Evolutionary conservation across 2,329 filamentous ascomycete species (phyloP).

Genomic region (Uncinocarpus reesii): DNA sequence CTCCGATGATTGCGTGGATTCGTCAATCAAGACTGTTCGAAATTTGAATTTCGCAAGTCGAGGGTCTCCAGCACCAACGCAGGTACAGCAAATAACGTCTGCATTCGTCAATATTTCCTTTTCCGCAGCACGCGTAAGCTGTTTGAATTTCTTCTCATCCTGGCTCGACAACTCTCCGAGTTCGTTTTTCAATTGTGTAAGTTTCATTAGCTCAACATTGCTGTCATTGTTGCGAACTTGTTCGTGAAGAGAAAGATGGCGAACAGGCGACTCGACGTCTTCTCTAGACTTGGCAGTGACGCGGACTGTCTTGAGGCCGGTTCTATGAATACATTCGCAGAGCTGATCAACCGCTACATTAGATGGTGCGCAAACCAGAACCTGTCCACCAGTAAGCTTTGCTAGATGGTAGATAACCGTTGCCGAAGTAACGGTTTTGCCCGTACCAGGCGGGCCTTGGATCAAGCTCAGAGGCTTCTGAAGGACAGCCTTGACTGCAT

Average conservation of each 20-base stretch:
- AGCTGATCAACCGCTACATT: constrained; percentile 98
- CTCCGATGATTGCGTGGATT: constrained; percentile 95
- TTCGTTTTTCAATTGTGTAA: constrained; percentile 85
- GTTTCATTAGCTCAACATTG: constrained; percentile 83
- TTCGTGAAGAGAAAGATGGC: constrained; percentile 88
- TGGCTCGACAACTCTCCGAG: constrained; percentile 84
- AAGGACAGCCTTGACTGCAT: constrained; percentile 87
- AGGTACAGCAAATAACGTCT: constrained; percentile 97
- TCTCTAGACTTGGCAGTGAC: constrained; percentile 98
- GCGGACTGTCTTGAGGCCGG: constrained; percentile 89
- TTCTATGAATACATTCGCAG: constrained; percentile 90
- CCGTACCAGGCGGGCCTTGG: constrained; percentile 90
- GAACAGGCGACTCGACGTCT: constrained; percentile 96
- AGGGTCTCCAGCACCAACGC: constrained; percentile 91
- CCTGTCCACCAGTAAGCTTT: constrained; percentile 88
- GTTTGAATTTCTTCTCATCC: constrained; percentile 98
- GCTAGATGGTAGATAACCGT: constrained; percentile 97
- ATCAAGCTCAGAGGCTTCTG: constrained; percentile 92
- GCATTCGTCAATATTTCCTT: constrained; percentile 90
- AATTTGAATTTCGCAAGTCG: constrained; percentile 96
- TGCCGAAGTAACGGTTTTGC: constrained; percentile 96
- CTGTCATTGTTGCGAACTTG: constrained; percentile 97
- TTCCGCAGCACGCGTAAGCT: constrained; percentile 84
- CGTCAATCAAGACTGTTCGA: constrained; percentile 92
- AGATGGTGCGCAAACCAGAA: constrained; percentile 91